Evolutionary conservation across 2,329 filamentous ascomycete genomes (phyloP), one percentile per base, ranked within the genome.

Genomic region (Dactylellina sp.): DNA sequence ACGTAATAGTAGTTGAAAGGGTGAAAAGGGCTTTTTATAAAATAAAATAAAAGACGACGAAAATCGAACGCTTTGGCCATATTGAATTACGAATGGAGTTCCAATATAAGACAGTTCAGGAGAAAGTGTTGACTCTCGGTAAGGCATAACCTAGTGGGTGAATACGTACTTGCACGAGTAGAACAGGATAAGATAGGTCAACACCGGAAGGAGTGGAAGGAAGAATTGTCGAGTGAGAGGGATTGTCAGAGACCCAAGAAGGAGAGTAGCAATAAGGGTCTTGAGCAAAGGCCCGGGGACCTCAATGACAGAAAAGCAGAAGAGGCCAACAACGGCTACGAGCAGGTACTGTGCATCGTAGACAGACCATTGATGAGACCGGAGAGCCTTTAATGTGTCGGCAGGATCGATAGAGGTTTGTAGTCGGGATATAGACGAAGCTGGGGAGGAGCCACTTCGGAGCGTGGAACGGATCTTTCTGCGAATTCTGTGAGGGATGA

Each of bases 151-250:
- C n/a, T 14, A 32, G 11, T 14, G 25, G 18, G 40, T 44, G 16
- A 12, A 60, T 7, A 50, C 92, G 84, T 88, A 96, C 92, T 94
- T 90, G 85, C 91, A 95, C 76, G 90, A 89, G 81, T 95, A 97
- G 83, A 97, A 97, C 81, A 96, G 92, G 53, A 97, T 84, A 42
- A 97, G 85, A 87, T 93, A 98, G 22, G 89, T 89, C 81, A 91
- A 89, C 76, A 96, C 92, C 5, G 92, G 90, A 71, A 95, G 84
- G 60, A 93, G 93, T 7, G 94, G 93, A 44, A 97, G 84, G 80
- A 97, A 92, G 81, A 97, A 96, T 81, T 98, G 94, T 76, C 92
- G 87, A 2, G 93, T 96, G 56, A 92, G 86, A 5, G 94, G 94
- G 81, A 97, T 86, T 47, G 94, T 84, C 40, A 96, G 84, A 32